A percentile compares a stretch with the other conserved stretches of the same genome.
These are phyloP conservation scores for Calcarisporium arbuscula DNA, from an alignment of 2,329 filamentous ascomycete genomes.

Conservation along the genomic window DNA sequence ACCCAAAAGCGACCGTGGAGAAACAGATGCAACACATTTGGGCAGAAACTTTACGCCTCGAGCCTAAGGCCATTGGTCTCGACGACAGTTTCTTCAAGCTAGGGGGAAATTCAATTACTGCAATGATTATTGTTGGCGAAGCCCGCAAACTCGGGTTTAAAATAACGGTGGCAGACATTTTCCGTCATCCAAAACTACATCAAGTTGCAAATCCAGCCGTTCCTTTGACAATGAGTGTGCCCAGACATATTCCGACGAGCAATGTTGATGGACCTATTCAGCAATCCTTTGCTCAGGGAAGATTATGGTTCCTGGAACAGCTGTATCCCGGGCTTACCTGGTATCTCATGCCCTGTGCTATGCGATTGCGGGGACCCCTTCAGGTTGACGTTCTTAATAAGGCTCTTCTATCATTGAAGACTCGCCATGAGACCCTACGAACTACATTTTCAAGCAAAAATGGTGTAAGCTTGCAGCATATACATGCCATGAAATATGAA, in stretches of 20 bases:
- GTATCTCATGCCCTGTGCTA: conserved; percentile 13
- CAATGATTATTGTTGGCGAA: not conserved
- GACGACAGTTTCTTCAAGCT: conserved; percentile 8
- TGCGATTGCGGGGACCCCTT: conserved; percentile 10
- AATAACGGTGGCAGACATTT: not conserved
- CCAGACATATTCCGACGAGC: conserved; percentile 34
- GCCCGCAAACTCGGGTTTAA: not conserved
- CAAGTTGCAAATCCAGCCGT: not conserved
- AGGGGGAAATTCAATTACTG: conserved; percentile 7
- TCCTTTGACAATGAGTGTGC: no score
- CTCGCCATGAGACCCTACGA: conserved; percentile 14
- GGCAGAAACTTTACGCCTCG: no score
- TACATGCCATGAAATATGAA: no score
- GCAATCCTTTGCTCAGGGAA: conserved; percentile 16
- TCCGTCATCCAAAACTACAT: not conserved
- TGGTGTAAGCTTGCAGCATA: no score
- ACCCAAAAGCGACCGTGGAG: not conserved
- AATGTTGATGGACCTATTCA: conserved; percentile 13
- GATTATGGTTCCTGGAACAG: conserved; percentile 17
- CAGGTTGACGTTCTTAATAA: conserved; percentile 7
- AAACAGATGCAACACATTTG: not conserved
- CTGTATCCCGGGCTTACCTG: conserved; percentile 11
- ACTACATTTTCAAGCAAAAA: conserved; percentile 12
- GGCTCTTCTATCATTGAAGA: conserved; percentile 11
- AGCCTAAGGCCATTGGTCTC: not conserved